Conservation (phyloP, 2,329 filamentous ascomycete genomes). For the Xylariaceae sp. region DNA sequence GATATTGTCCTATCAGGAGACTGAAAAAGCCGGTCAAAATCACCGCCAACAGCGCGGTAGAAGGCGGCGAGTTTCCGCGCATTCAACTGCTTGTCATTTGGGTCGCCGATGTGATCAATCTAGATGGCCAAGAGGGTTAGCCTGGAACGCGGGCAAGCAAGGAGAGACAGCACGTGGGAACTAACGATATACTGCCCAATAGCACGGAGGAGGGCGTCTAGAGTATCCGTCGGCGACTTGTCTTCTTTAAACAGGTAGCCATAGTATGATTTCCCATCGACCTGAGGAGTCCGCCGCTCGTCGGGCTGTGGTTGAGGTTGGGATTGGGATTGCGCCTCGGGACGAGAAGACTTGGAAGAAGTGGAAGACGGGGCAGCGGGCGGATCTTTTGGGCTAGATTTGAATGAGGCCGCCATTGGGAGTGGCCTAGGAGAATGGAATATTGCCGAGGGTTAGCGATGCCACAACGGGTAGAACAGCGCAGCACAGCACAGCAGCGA, state of each 20-base stretch:
- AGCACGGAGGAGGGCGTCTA: conserved; percentile 64
- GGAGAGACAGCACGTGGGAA: conserved; percentile 14
- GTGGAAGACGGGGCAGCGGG: conserved; percentile 18
- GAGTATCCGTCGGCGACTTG: conserved; percentile 62
- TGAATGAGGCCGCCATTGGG: conserved; percentile 16
- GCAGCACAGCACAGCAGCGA: conserved; percentile 8
- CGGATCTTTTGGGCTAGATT: conserved; percentile 24
- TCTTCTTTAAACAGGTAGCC: conserved; percentile 64
- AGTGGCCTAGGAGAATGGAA: conserved; percentile 25
- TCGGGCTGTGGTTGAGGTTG: conserved; percentile 9
- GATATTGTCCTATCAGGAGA: conserved; percentile 72
- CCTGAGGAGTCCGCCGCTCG: conserved; percentile 17
- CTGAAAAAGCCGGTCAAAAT: conserved; percentile 76
- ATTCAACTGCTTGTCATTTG: conserved; percentile 49
- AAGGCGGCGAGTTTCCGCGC: conserved; percentile 71
- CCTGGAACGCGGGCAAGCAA: not conserved
- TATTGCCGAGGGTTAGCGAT: not conserved
- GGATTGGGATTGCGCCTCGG: conserved; percentile 13
- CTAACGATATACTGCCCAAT: conserved; percentile 69
- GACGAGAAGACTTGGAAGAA: conserved; percentile 11
- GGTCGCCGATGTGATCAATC: conserved; percentile 57
- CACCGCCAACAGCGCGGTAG: conserved; percentile 68
- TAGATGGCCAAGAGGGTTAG: conserved; percentile 33
- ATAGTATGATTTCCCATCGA: conserved; percentile 46
- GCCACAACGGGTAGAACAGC: conserved; percentile 12